Percentiles rank a stretch among this genome's conserved stretches.
Evolutionary conservation across 1,284 basidiomycete genomes (phyloP).

Genomic region (Mycosarcoma mackinlayi): DNA sequence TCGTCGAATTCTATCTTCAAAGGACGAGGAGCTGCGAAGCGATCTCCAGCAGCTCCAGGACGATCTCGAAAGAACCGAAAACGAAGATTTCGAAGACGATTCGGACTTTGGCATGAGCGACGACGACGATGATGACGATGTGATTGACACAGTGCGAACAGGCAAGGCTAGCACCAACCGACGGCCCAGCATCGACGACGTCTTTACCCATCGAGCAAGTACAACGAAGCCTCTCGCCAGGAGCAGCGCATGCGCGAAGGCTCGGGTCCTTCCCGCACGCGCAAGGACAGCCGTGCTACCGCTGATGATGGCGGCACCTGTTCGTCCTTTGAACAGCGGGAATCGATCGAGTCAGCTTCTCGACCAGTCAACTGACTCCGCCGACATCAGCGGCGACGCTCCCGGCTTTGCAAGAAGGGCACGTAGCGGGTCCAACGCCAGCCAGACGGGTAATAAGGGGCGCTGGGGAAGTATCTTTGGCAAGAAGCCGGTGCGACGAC

Average conservation of each 20-base stretch:
- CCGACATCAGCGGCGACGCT: constrained; percentile 26
- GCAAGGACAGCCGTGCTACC: constrained; percentile 42
- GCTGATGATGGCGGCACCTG: constrained; percentile 18
- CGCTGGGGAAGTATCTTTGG: constrained; percentile 52
- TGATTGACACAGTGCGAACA: constrained; percentile 50
- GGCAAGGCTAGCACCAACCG: constrained; percentile 43
- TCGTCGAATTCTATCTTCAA: constrained; percentile 80
- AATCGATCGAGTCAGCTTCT: constrained; percentile 43
- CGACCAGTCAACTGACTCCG: constrained; percentile 27
- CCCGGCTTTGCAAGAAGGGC: constrained; percentile 23
- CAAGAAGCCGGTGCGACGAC: constrained; percentile 39
- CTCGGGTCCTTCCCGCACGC: constrained; percentile 23
- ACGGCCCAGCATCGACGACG: constrained; percentile 55
- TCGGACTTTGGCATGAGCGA: constrained; percentile 73
- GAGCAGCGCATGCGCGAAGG: constrained; percentile 51
- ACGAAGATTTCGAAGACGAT: constrained; percentile 72
- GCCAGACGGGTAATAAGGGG: constrained; percentile 28
- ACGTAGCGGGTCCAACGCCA: constrained; percentile 44
- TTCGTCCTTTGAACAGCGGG: constrained; percentile 23
- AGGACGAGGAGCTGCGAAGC: constrained; percentile 72
- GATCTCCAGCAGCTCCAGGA: constrained; percentile 49
- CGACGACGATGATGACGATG: constrained; percentile 72
- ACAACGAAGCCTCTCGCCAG: constrained; percentile 49
- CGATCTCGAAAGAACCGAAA: constrained; percentile 59
- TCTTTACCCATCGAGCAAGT: constrained; percentile 49